These are phyloP conservation scores for Leccinum obscurum DNA, from an alignment of 768 basidiomycete species.

Conservation along the genomic window DNA sequence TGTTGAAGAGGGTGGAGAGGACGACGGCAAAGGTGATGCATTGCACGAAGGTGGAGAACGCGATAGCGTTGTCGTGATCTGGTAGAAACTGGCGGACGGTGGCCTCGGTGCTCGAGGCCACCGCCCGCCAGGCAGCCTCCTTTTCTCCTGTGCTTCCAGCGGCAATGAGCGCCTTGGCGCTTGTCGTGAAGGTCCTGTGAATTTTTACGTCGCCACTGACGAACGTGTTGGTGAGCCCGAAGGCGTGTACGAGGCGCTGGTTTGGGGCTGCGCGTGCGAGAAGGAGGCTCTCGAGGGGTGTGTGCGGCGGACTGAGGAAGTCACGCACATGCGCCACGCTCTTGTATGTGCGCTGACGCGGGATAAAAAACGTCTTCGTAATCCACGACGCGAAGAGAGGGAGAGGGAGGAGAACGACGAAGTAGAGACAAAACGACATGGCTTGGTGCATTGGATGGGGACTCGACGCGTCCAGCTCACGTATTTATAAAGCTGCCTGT, in stretches of 20 bases:
- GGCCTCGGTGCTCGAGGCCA: conserved; percentile 18
- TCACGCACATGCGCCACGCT: background rate
- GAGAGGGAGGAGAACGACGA: background rate
- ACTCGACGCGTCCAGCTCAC: background rate
- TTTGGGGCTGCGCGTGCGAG: conserved; percentile 23
- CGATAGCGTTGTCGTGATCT: background rate
- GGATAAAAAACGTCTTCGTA: background rate
- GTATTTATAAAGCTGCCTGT: conserved; percentile 13
- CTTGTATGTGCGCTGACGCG: conserved; percentile 14
- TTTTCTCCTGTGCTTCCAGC: conserved; percentile 1
- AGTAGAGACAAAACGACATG: conserved; percentile 5
- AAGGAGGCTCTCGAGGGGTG: conserved; percentile 16
- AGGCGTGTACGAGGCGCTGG: conserved; percentile 27
- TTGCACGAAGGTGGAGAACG: conserved; percentile 44
- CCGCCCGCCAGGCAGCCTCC: conserved; percentile 13
- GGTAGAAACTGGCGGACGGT: conserved; percentile 18
- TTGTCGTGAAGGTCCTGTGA: conserved; percentile 28
- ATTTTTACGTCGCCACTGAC: conserved; percentile 39
- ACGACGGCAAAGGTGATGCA: conserved; percentile 44
- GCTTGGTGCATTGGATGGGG: background rate
- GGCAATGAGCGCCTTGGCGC: conserved; percentile 24
- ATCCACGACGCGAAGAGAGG: background rate
- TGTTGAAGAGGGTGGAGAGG: conserved; percentile 40
- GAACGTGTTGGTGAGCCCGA: conserved; percentile 48
- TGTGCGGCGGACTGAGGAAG: conserved; percentile 18